Conservation (phyloP, 2,329 filamentous ascomycete genomes). For the Atkinsonella hypoxylon region DNA sequence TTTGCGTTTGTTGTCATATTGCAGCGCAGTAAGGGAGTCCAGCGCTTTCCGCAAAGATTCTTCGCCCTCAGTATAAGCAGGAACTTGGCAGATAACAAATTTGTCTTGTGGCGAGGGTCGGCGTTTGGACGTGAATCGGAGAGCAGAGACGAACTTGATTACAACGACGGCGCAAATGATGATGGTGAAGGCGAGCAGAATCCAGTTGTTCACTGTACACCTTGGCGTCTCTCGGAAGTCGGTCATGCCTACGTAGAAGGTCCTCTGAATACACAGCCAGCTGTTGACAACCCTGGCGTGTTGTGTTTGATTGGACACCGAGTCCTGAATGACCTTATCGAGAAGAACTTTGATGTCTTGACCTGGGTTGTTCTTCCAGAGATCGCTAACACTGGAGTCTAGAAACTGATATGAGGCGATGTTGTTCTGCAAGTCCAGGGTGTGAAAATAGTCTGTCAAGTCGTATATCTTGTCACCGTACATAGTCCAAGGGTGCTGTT, state of each 20-base stretch:
- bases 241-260: constrained; percentile 69
- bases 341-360: constrained; percentile 60
- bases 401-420: constrained; percentile 56
- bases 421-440: constrained; percentile 46
- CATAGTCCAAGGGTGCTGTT: constrained; percentile 64
- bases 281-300: constrained; percentile 47
- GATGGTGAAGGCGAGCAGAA: constrained; percentile 78
- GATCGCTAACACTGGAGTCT: constrained; percentile 49
- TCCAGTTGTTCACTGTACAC: constrained; percentile 85
- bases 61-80: constrained; percentile 95
- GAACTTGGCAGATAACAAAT: constrained; percentile 96
- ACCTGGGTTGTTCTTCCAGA: constrained; percentile 69
- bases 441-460: constrained; percentile 83
- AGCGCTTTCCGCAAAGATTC: constrained; percentile 86
- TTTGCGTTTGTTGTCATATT: constrained; percentile 98
- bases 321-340: constrained; percentile 37
- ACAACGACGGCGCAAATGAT: constrained; percentile 69
- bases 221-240: constrained; percentile 70
- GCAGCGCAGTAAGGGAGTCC: constrained; percentile 84
- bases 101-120: constrained; percentile 89
- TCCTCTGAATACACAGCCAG: constrained; percentile 68
- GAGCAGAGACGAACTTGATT: constrained; percentile 81
- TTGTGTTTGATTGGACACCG: constrained; percentile 38
- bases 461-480: constrained; percentile 73
- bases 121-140: constrained; percentile 87